Percentiles rank a stretch among this genome's conserved stretches.
Evolutionary conservation across 2,329 filamentous ascomycete genomes (phyloP).

Genomic region (Penicillium verrucosum): DNA sequence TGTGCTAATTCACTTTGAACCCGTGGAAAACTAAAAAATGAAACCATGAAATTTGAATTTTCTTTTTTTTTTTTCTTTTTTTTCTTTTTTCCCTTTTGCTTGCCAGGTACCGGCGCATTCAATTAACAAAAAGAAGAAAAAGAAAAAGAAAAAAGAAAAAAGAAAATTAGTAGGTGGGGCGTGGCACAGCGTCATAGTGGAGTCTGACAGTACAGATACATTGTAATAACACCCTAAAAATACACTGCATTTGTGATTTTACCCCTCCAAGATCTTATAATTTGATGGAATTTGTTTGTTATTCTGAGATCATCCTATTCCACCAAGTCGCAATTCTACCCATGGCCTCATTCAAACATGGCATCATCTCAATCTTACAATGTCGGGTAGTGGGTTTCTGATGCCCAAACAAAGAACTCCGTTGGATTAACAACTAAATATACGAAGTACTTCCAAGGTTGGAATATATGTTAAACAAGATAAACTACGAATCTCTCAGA

Average conservation of each 20-base stretch:
- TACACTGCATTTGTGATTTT: slow-evolving; percentile 4
- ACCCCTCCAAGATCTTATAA: slow-evolving; percentile 2
- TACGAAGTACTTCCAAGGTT: neutral
- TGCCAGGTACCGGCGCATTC: slow-evolving; percentile 7
- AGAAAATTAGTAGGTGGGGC: slow-evolving; percentile 9
- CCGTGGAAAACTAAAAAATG: slow-evolving; percentile 21
- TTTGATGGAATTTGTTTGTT: neutral
- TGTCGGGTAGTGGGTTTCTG: slow-evolving; percentile 10
- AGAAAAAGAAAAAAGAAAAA: neutral
- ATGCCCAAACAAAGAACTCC: slow-evolving; percentile 10
- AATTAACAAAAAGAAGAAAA: slow-evolving; percentile 1
- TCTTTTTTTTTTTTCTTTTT: neutral
- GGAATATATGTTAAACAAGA: neutral
- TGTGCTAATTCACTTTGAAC: slow-evolving; percentile 20
- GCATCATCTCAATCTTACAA: neutral
- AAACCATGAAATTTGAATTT: slow-evolving; percentile 4
- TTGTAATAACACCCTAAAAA: slow-evolving; percentile 7
- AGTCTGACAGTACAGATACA: slow-evolving; percentile 20
- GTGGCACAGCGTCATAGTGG: slow-evolving; percentile 28
- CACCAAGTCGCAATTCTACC: neutral
- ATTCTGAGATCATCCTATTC: slow-evolving; percentile 1
- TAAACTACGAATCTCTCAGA: neutral
- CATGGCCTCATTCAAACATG: neutral
- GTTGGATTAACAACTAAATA: neutral
- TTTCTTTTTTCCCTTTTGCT: neutral